Percentiles rank a stretch among this genome's conserved stretches.
Evolutionary conservation across 2,329 filamentous ascomycete species (phyloP).

Genomic region (Lizonia empirigonia): DNA sequence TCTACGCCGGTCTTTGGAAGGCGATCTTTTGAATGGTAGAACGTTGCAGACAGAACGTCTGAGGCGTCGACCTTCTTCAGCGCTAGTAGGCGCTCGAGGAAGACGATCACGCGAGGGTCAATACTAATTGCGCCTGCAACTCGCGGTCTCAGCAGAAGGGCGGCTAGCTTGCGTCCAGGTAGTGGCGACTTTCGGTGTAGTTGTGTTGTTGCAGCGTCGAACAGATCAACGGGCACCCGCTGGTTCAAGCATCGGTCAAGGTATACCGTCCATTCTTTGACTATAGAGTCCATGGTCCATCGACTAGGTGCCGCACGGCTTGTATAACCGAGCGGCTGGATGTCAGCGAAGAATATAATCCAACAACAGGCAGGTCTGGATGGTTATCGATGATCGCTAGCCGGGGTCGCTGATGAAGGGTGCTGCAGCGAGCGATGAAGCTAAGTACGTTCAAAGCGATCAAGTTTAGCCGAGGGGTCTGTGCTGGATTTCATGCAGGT

Average conservation of each 20-base stretch:
- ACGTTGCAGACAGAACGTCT: slow-evolving; percentile 41
- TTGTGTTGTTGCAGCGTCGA: slow-evolving; percentile 41
- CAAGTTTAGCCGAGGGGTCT: slow-evolving; percentile 13
- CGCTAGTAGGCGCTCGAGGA: slow-evolving; percentile 43
- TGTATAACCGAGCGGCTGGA: slow-evolving; percentile 20
- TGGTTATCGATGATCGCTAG: slow-evolving; percentile 3
- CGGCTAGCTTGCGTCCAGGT: slow-evolving; percentile 44
- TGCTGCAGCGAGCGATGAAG: slow-evolving; percentile 10
- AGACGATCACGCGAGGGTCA: slow-evolving; percentile 45
- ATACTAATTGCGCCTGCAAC: slow-evolving; percentile 31
- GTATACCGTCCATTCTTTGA: slow-evolving; percentile 43
- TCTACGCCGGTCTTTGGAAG: slow-evolving; percentile 32
- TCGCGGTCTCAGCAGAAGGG: slow-evolving; percentile 42
- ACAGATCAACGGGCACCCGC: slow-evolving; percentile 40
- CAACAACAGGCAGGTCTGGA: slow-evolving; percentile 28
- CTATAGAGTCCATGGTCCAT: slow-evolving; percentile 44
- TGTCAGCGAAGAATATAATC: slow-evolving; percentile 11
- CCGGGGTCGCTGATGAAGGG: slow-evolving; percentile 12
- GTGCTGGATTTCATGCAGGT: background rate
- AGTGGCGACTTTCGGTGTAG: slow-evolving; percentile 44
- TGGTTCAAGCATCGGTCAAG: slow-evolving; percentile 44
- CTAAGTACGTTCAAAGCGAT: background rate
- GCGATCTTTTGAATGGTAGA: slow-evolving; percentile 44
- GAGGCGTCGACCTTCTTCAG: slow-evolving; percentile 43
- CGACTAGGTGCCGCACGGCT: slow-evolving; percentile 18